Base-by-base conservation (phyloP, 768 basidiomycete genomes). In the Serendipita sp. region DNA sequence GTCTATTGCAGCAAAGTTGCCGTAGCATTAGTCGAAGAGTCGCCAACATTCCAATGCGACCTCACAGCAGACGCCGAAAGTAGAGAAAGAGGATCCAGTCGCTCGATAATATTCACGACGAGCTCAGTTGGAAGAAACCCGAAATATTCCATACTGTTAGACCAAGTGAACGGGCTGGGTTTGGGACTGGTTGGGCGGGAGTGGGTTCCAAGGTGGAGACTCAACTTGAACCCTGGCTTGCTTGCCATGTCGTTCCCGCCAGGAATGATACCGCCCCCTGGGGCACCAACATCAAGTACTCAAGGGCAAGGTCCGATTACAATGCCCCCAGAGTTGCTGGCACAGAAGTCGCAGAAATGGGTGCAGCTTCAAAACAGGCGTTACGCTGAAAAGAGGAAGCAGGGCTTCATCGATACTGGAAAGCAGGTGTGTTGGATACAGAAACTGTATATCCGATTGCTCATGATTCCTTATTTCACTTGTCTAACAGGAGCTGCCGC, bases 331-430 rank as follows among this genome's bases (percentile, higher is more conserved):
- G 84, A 84, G 78, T 82, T 86, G 65, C 80, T 98, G 68, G 83
- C 85, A 38, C 85, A 88, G 74, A 99, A 98, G 77, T 85, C 90
- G 41, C 85, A 91, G 76, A 98, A 98, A 78, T 98, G 92, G 92
- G 77, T 88, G 62, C 86, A 90, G 69, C 88, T 92, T 85, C 92
- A 95, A 76, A 85, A 79, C 75, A 92, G 86, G 74, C 81, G 92
- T 64, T 96, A 91, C 66, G 91, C 91, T 62, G 90, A 88, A 76
- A 93, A 89, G 78, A 78, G 90, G 65, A 90, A 84, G 73, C 89
- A 88, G 33, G 90, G 88, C 33, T 91, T 82, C 70, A 84, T 92
- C 65, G 91, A 93, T 70, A 88, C 90, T 82, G 90, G 91, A 64
- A 92, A 96, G 74, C 87, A 89, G 82, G 87, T 92, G 33, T 30